A percentile compares a stretch with the other conserved stretches of the same genome.
Conservation (phyloP, 129 eudicot genomes). For the Tanacetum coccineum region DNA sequence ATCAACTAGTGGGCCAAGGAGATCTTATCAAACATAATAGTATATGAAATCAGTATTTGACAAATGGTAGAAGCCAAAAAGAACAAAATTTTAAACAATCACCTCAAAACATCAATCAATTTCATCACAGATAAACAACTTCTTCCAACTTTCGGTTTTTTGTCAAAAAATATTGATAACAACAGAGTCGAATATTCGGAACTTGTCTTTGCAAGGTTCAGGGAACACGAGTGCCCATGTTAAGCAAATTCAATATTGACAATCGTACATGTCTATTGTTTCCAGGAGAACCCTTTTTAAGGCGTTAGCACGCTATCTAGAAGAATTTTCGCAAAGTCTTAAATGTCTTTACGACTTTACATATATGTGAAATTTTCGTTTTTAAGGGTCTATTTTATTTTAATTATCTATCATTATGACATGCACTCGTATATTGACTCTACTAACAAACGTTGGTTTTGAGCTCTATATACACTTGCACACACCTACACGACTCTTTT, state of each 20-base stretch:
- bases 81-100: constrained; percentile 24
- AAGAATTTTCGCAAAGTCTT: too few species aligned
- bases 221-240: too few species aligned
- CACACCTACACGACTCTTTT: not conserved
- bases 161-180: not conserved
- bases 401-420: too few species aligned
- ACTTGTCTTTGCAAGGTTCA: not conserved
- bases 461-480: not conserved
- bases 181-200: not conserved
- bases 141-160: not conserved
- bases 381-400: too few species aligned
- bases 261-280: too few species aligned
- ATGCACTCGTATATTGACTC: too few species aligned
- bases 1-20: constrained; percentile 39
- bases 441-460: too few species aligned
- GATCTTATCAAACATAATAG: constrained; percentile 29
- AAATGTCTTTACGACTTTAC: too few species aligned
- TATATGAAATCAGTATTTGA: constrained; percentile 29
- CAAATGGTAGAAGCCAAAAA: constrained; percentile 26
- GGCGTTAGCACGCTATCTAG: too few species aligned
- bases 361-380: too few species aligned
- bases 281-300: too few species aligned
- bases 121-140: constrained; percentile 20
- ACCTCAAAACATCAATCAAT: constrained; percentile 27
- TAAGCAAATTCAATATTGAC: too few species aligned